Percentiles rank a stretch among this genome's conserved stretches.
phyloP scores from a whole-genome alignment of 2,329 filamentous ascomycete species.

The Nannizzia gypsea region DNA sequence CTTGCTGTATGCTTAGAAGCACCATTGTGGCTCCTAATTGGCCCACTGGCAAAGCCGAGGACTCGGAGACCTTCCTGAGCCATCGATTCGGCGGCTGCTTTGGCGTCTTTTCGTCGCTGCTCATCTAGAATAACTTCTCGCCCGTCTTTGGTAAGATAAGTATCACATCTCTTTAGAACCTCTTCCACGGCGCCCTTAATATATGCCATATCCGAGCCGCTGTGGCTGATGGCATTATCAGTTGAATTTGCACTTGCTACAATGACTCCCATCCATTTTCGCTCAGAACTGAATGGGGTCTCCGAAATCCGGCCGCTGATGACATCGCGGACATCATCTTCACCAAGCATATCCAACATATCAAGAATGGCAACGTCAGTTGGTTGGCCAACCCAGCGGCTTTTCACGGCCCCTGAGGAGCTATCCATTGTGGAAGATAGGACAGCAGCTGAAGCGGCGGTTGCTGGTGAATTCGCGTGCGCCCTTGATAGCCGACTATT shows the following conservation, averaged over 20 bases:
- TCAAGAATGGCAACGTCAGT: constrained; percentile 97
- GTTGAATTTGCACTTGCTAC: constrained; percentile 47
- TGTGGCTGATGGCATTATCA: constrained; percentile 34
- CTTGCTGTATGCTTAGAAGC: constrained; percentile 44
- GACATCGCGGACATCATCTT: constrained; percentile 80
- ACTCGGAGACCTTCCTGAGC: constrained; percentile 81
- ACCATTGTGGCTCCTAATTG: constrained; percentile 42
- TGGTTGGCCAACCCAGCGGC: constrained; percentile 90
- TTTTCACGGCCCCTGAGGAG: constrained; percentile 53
- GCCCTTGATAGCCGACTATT: constrained; percentile 70
- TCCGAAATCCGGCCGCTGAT: constrained; percentile 73
- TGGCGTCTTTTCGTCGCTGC: constrained; percentile 57
- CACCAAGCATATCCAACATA: constrained; percentile 76
- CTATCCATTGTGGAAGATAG: constrained; percentile 68
- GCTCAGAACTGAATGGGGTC: constrained; percentile 89
- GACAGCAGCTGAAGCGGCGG: constrained; percentile 61
- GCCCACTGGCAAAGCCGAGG: constrained; percentile 82
- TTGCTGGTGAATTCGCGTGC: constrained; percentile 57
- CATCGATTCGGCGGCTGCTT: constrained; percentile 73
- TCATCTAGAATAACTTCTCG: constrained; percentile 77
- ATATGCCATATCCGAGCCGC: constrained; percentile 71
- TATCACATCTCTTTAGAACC: constrained; percentile 76
- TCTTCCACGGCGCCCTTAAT: constrained; percentile 91
- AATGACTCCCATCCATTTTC: constrained; percentile 98
- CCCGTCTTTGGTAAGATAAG: constrained; percentile 75